Evolutionary conservation across 495 filamentous ascomycete genomes (phyloP).

Genomic region (Podospora didyma): DNA sequence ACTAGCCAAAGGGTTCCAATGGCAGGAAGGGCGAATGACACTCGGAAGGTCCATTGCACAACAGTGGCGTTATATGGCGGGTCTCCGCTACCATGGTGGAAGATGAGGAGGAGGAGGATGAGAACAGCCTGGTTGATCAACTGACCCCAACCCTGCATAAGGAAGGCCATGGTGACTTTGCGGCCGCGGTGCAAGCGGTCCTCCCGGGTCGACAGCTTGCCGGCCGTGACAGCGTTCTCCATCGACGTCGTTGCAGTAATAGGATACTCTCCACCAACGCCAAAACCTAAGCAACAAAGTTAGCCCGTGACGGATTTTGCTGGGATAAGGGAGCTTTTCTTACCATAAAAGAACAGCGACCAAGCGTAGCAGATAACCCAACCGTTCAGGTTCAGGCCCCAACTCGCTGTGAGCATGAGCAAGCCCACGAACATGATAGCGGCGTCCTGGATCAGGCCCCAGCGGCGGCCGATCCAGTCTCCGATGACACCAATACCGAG

Average conservation of each 20-base stretch:
- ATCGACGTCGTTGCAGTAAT: conserved; percentile 95
- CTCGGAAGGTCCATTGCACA: conserved; percentile 78
- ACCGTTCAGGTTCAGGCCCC: conserved; percentile 77
- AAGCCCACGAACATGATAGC: conserved; percentile 86
- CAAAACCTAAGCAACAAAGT: conserved; percentile 46
- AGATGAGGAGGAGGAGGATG: conserved; percentile 74
- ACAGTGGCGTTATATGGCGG: conserved; percentile 67
- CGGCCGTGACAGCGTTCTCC: conserved; percentile 82
- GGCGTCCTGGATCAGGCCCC: conserved; percentile 91
- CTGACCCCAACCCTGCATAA: conserved; percentile 98
- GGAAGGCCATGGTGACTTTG: conserved; percentile 86
- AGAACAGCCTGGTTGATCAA: conserved; percentile 84
- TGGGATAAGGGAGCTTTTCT: conserved; percentile 6
- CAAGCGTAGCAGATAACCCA: conserved; percentile 93
- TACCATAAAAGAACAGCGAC: conserved; percentile 84
- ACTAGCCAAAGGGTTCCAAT: conserved; percentile 87
- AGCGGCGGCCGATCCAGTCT: conserved; percentile 75
- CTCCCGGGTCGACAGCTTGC: conserved; percentile 79
- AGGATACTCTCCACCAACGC: conserved; percentile 91
- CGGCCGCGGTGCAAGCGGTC: conserved; percentile 90
- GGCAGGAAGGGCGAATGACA: conserved; percentile 81
- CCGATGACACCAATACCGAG: conserved; percentile 64
- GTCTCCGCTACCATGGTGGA: conserved; percentile 69
- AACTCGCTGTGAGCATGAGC: conserved; percentile 79
- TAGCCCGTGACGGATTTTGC: no score